Conservation (phyloP, 106 monocot species). For the Alisma plantagoaquatica region DNA sequence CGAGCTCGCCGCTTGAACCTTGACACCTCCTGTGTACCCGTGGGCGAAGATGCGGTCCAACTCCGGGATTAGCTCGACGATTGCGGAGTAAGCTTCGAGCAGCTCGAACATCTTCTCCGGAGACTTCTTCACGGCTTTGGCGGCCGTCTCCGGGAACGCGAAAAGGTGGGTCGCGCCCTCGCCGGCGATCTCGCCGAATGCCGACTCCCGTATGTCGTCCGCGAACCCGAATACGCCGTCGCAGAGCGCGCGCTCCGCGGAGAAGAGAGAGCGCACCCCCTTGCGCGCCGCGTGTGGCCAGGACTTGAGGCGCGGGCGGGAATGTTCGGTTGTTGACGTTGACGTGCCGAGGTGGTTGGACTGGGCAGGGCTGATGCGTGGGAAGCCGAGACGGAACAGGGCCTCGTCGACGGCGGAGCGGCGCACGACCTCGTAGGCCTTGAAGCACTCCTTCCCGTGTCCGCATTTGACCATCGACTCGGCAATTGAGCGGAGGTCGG, state of each 20-base stretch:
- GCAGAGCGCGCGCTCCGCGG: slow-evolving; percentile 36
- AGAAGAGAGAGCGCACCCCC: slow-evolving; percentile 33
- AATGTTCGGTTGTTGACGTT: neutral
- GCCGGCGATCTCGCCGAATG: slow-evolving; percentile 26
- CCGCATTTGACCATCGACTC: slow-evolving; percentile 40
- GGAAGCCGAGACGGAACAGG: slow-evolving; percentile 44
- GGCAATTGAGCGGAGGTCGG: slow-evolving; percentile 27
- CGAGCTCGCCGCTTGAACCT: slow-evolving; percentile 11
- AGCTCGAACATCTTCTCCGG: slow-evolving; percentile 56
- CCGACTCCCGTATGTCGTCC: slow-evolving; percentile 20
- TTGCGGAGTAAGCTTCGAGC: slow-evolving; percentile 32
- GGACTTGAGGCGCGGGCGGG: neutral
- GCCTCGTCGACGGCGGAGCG: slow-evolving; percentile 35
- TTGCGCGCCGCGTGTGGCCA: slow-evolving; percentile 25
- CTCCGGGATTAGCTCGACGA: slow-evolving; percentile 17
- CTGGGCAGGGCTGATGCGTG: neutral
- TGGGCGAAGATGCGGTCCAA: slow-evolving; percentile 35
- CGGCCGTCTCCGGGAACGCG: slow-evolving; percentile 33
- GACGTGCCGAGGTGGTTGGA: neutral
- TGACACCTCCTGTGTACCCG: slow-evolving; percentile 17
- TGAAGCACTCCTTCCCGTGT: slow-evolving; percentile 47
- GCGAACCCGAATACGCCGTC: slow-evolving; percentile 27
- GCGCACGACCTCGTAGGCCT: slow-evolving; percentile 29
- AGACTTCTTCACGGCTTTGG: slow-evolving; percentile 16
- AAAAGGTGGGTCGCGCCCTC: slow-evolving; percentile 30